These are phyloP conservation scores for Xylaria sp. DNA, from an alignment of 2,329 filamentous ascomycete genomes.

Conservation along the genomic window DNA sequence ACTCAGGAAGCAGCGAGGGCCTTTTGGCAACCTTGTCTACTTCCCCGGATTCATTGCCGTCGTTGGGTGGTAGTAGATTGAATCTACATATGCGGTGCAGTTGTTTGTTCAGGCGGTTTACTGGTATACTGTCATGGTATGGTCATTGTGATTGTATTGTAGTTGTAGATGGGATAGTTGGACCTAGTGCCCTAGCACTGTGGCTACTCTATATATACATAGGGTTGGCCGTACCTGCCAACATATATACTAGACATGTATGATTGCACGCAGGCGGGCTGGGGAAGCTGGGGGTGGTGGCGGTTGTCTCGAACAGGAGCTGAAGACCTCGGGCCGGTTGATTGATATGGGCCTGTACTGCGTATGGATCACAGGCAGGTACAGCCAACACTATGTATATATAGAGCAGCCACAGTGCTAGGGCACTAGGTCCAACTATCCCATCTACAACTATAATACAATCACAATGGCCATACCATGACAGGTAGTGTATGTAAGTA, in stretches of 20 bases:
- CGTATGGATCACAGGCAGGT: background rate
- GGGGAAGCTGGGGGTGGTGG: slow-evolving; percentile 14
- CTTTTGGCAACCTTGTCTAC: slow-evolving; percentile 16
- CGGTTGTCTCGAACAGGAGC: slow-evolving; percentile 10
- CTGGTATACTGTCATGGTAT: no score
- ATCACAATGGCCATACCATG: no score
- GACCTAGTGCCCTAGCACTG: no score
- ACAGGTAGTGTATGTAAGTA: background rate
- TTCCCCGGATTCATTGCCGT: slow-evolving; percentile 20
- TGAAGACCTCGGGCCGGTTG: slow-evolving; percentile 6
- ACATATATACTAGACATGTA: slow-evolving; percentile 4
- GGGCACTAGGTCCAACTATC: no score
- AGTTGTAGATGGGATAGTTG: no score
- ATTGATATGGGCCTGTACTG: slow-evolving; percentile 13
- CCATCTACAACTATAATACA: no score
- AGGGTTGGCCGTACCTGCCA: no score
- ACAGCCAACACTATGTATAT: no score
- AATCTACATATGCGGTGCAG: background rate
- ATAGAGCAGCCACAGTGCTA: no score
- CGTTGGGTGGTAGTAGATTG: background rate
- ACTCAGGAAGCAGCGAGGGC: background rate
- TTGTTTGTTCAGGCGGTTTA: background rate
- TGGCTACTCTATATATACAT: no score
- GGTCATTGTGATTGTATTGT: no score
- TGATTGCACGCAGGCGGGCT: slow-evolving; percentile 7